Conservation (phyloP, 2,329 filamentous ascomycete species). For the Geosmithia morbida region DNA sequence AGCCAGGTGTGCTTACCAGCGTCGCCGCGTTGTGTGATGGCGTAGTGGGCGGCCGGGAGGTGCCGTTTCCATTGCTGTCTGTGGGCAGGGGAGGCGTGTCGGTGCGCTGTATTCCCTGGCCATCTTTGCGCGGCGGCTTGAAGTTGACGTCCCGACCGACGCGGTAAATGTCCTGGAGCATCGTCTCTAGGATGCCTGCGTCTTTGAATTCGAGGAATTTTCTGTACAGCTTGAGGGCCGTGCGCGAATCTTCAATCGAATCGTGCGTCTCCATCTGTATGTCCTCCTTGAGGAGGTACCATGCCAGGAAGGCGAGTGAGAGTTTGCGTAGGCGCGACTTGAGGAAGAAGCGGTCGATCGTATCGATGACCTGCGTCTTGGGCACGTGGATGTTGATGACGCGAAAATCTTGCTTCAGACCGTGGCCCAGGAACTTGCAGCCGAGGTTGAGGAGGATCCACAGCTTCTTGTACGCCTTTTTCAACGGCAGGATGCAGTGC, state of each 20-base stretch:
- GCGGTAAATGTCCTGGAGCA: conserved; percentile 75
- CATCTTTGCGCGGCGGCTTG: conserved; percentile 34
- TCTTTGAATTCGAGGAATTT: conserved; percentile 86
- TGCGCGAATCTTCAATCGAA: conserved; percentile 87
- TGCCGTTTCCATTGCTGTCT: conserved; percentile 14
- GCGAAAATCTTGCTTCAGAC: conserved; percentile 87
- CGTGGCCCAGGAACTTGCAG: conserved; percentile 87
- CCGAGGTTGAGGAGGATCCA: conserved; percentile 94
- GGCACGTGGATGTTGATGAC: conserved; percentile 98
- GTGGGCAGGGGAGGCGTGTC: conserved; percentile 36
- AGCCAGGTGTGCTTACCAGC: conserved; percentile 12
- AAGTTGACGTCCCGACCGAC: conserved; percentile 32
- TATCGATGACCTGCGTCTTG: conserved; percentile 81
- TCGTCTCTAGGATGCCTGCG: conserved; percentile 67
- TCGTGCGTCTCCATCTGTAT: conserved; percentile 91
- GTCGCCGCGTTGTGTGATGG: conserved; percentile 23
- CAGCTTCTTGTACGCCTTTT: conserved; percentile 92
- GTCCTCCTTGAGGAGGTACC: conserved; percentile 80
- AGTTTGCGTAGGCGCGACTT: conserved; percentile 71
- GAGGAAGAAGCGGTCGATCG: conserved; percentile 81
- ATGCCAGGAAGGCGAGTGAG: conserved; percentile 80
- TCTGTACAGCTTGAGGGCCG: conserved; percentile 73
- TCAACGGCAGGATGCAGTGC: conserved; percentile 76
- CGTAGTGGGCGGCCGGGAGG: conserved; percentile 24
- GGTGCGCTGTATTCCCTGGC: conserved; percentile 26